Evolutionary conservation across 805 yeast genomes (phyloP).

Genomic region (Candida awuae): DNA sequence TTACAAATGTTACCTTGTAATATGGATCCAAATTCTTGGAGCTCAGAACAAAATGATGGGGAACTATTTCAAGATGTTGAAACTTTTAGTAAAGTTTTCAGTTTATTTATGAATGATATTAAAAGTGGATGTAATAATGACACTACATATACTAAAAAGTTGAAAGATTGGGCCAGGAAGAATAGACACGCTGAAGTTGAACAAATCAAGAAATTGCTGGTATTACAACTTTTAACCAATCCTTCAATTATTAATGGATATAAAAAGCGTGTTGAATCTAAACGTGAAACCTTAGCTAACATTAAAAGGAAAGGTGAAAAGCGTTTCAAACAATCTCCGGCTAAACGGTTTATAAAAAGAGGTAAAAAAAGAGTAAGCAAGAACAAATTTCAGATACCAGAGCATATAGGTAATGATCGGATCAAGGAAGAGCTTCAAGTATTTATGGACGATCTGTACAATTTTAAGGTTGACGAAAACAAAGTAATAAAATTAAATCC

Average conservation of each 20-base stretch:
- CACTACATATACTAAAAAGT: neutral
- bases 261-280: neutral
- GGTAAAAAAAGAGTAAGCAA: neutral
- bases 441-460: slow-evolving; percentile 20
- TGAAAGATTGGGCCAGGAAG: slow-evolving; percentile 8
- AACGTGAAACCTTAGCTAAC: neutral
- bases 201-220: slow-evolving; percentile 20
- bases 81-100: slow-evolving; percentile 20
- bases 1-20: slow-evolving; percentile 28
- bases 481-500: slow-evolving; percentile 21
- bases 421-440: slow-evolving; percentile 1
- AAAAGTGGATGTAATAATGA: neutral
- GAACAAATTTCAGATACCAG: no score
- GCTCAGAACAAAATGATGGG: slow-evolving; percentile 28
- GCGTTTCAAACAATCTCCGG: neutral
- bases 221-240: slow-evolving; percentile 23
- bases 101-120: slow-evolving; percentile 11
- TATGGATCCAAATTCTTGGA: slow-evolving; percentile 28
- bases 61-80: slow-evolving; percentile 25
- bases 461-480: slow-evolving; percentile 17
- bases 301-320: neutral
- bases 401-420: neutral
- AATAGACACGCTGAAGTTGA: slow-evolving; percentile 6
- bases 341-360: neutral
- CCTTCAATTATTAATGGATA: slow-evolving; percentile 15